phyloP scores from a whole-genome alignment of 345 rosid species.

The Diplotaxis tenuifolia region DNA sequence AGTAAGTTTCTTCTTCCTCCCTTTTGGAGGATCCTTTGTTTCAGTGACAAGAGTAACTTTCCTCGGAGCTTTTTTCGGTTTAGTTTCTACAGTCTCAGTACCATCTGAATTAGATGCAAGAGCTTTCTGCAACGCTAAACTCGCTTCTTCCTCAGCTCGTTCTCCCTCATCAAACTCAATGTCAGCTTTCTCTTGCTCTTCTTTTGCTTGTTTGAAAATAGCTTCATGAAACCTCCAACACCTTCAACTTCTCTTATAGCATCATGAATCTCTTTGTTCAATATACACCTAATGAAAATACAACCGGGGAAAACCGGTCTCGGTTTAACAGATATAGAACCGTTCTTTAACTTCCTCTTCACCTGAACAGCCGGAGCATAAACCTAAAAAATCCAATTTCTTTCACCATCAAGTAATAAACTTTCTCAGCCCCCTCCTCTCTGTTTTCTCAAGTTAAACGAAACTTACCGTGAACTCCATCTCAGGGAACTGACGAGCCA shows the following conservation, averaged over 20 bases:
- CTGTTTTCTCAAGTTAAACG: background rate
- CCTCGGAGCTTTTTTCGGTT: conserved; percentile 37
- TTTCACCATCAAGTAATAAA: background rate
- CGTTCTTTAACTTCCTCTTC: conserved; percentile 70
- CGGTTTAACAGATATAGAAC: conserved; percentile 58
- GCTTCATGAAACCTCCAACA: conserved; percentile 85
- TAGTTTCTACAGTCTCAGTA: conserved; percentile 31
- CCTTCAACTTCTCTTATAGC: conserved; percentile 60
- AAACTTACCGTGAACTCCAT: conserved; percentile 60
- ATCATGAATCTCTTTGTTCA: conserved; percentile 88
- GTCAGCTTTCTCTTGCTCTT: conserved; percentile 70
- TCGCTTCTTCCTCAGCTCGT: conserved; percentile 39
- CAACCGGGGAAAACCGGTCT: conserved; percentile 71
- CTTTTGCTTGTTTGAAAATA: conserved; percentile 67
- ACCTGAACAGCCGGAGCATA: conserved; percentile 72
- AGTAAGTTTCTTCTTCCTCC: conserved; percentile 40
- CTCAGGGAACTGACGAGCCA: conserved; percentile 56
- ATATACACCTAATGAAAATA: conserved; percentile 66
- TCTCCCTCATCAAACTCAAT: conserved; percentile 54
- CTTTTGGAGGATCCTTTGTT: conserved; percentile 32
- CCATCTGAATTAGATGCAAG: conserved; percentile 26
- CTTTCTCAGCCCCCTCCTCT: background rate
- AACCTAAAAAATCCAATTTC: conserved; percentile 44
- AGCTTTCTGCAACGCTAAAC: conserved; percentile 24
- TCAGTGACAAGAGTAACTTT: conserved; percentile 34